Evolutionary conservation across 805 yeast species (phyloP).

Genomic region (Barnettozyma wickerhamii): DNA sequence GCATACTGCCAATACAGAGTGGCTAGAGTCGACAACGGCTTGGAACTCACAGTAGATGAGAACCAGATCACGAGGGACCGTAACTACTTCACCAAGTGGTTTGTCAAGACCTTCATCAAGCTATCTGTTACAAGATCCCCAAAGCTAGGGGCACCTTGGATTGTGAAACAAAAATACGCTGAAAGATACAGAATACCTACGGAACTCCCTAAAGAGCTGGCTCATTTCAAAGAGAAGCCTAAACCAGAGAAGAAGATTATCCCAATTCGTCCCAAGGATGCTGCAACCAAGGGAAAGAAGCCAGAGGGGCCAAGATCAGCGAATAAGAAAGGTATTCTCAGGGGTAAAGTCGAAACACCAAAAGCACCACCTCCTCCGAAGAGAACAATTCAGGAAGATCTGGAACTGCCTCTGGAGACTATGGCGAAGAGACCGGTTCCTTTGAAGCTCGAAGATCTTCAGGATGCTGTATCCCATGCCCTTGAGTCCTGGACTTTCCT

Average conservation of each 20-base stretch:
- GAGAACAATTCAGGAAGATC: constrained; percentile 20
- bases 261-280: constrained; percentile 16
- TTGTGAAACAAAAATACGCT: constrained; percentile 76
- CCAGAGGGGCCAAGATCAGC: constrained; percentile 3
- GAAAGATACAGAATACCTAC: constrained; percentile 59
- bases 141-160: constrained; percentile 94
- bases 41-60: constrained; percentile 68
- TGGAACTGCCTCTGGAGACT: constrained; percentile 17
- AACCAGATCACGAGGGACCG: constrained; percentile 77
- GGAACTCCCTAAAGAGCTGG: constrained; percentile 53
- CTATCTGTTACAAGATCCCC: constrained; percentile 60
- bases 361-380: constrained; percentile 17
- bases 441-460: constrained; percentile 12
- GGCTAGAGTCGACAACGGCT: constrained; percentile 46
- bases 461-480: constrained; percentile 33
- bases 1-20: constrained; percentile 70
- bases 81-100: constrained; percentile 82
- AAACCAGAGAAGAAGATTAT: constrained; percentile 4
- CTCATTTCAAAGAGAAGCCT: constrained; percentile 22
- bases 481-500: constrained; percentile 74
- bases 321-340: neutral
- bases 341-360: constrained; percentile 7
- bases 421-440: constrained; percentile 20
- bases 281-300: neutral
- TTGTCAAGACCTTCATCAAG: constrained; percentile 85